A percentile compares a stretch with the other conserved stretches of the same genome.
Conservation (phyloP, 805 yeast genomes). For the Ogataea kodamae region DNA sequence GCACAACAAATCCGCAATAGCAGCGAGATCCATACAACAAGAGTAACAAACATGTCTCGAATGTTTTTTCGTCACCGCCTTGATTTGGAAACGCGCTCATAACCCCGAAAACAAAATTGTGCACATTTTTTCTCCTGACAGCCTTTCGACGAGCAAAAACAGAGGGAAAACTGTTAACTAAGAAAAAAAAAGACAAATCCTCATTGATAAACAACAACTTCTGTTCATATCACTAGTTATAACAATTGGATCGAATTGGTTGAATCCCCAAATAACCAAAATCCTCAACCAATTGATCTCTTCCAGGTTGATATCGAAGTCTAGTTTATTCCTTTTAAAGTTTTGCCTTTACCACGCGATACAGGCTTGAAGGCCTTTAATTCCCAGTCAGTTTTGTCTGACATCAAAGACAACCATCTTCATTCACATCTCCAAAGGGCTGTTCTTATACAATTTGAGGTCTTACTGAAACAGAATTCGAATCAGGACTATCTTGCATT, state of each 20-base stretch:
- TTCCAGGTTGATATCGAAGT: constrained; percentile 4
- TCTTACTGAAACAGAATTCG: too few relatives aligned
- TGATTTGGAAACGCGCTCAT: constrained; percentile 2
- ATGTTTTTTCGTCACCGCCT: constrained; percentile 4
- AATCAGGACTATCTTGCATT: too few relatives aligned
- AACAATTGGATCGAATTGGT: constrained; percentile 10
- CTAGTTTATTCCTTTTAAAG: constrained; percentile 12
- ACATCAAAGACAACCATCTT: constrained; percentile 2
- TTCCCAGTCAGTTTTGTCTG: constrained; percentile 27
- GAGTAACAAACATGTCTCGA: constrained; percentile 4
- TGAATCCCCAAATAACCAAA: constrained; percentile 4
- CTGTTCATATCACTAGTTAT: constrained; percentile 5
- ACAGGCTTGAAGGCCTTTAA: constrained; percentile 27
- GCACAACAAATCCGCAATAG: constrained; percentile 2
- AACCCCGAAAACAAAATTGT: constrained; percentile 3
- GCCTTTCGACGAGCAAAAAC: constrained; percentile 11
- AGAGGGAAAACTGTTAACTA: constrained; percentile 12
- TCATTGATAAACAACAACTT: constrained; percentile 2
- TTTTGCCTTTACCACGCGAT: constrained; percentile 20
- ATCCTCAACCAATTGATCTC: constrained; percentile 7
- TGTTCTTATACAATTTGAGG: constrained; percentile 3
- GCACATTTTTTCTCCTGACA: constrained; percentile 13
- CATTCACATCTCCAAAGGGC: constrained; percentile 1
- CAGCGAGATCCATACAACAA: constrained; percentile 3
- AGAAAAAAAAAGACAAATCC: constrained; percentile 2